Base-by-base conservation (phyloP, 169 alveolate genomes). In the Cryptosporidium ubiquitum region DNA sequence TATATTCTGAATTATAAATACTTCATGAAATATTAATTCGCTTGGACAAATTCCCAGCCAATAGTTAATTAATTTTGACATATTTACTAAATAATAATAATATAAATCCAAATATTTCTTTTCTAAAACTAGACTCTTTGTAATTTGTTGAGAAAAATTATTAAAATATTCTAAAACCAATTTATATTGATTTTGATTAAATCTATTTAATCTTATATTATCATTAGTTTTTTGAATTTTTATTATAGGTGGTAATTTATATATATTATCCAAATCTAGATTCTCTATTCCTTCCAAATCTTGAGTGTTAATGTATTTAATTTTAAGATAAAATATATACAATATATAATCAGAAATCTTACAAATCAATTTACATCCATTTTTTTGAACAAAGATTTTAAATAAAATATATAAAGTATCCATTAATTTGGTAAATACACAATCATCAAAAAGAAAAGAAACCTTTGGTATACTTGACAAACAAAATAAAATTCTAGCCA, bases 41-140 rank as follows among this genome's bases (percentile, higher is more conserved):
- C 4, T 52, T n/a, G 51, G 31, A 14, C 70, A 51, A 7, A 73
- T 39, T 33, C 39, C 33, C 71, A 73, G 31, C 85, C 85, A 73
- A 26, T 33, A 73, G 23, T 58, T 26, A 26, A 73, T 52, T 35
- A 73, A 12, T 73, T 55, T 73, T 18, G 85, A 73, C 5, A 73
- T 73, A 31, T 35, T 73, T 14, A 58, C 51, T 26, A 73, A 33
- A 40, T 55, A 51, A 35, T 73, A 40, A 37, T 73, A 73, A 58
- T 55, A 73, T 40, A 57, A 37, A 58, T 73, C 85, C 51, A 55
- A 23, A 57, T 55, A 40, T 31, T 35, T 73, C 14, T 37, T 52
- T 39, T 73, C 70, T 29, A 73, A 31, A 52, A 73, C 51, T 16
- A 51, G 20, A 23, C 18, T n/a, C 14, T 33, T 73, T 12, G 85